phyloP scores from a whole-genome alignment of 1,284 basidiomycete genomes.

The Moesziomyces sp. region DNA sequence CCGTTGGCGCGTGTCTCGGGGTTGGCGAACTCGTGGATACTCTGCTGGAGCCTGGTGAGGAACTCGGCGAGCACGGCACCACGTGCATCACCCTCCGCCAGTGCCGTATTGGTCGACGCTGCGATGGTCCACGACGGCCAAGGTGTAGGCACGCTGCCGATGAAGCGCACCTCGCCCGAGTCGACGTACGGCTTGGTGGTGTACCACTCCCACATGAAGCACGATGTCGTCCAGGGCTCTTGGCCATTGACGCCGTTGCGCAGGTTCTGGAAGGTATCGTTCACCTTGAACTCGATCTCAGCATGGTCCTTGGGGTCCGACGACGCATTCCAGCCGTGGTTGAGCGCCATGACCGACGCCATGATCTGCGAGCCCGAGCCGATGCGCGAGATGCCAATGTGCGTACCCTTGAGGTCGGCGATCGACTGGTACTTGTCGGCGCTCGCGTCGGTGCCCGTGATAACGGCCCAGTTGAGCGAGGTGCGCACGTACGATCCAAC shows the following conservation, averaged over 20 bases:
- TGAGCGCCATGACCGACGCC: constrained; percentile 91
- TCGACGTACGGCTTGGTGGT: constrained; percentile 94
- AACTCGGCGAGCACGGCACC: constrained; percentile 34
- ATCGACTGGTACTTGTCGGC: constrained; percentile 76
- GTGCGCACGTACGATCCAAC: constrained; percentile 86
- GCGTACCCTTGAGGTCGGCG: constrained; percentile 80
- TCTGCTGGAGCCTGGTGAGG: constrained; percentile 40
- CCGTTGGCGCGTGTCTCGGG: constrained; percentile 31
- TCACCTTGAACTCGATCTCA: constrained; percentile 60
- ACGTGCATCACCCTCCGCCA: not conserved
- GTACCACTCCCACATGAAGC: constrained; percentile 80
- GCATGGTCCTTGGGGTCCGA: constrained; percentile 1
- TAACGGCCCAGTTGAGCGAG: constrained; percentile 75
- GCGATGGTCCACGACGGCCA: constrained; percentile 88
- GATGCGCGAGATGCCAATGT: constrained; percentile 86
- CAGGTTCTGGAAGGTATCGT: constrained; percentile 73
- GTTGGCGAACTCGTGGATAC: constrained; percentile 51
- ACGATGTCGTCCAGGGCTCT: constrained; percentile 15
- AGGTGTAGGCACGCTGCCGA: constrained; percentile 87
- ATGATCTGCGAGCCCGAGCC: constrained; percentile 92
- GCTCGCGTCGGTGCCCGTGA: constrained; percentile 78
- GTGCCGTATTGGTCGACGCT: constrained; percentile 43
- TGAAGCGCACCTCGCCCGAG: constrained; percentile 80
- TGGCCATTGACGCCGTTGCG: constrained; percentile 82
- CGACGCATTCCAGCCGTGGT: constrained; percentile 69